Evolutionary conservation across 305 asterid species (phyloP).

Genomic region (Andrographis paniculata): DNA sequence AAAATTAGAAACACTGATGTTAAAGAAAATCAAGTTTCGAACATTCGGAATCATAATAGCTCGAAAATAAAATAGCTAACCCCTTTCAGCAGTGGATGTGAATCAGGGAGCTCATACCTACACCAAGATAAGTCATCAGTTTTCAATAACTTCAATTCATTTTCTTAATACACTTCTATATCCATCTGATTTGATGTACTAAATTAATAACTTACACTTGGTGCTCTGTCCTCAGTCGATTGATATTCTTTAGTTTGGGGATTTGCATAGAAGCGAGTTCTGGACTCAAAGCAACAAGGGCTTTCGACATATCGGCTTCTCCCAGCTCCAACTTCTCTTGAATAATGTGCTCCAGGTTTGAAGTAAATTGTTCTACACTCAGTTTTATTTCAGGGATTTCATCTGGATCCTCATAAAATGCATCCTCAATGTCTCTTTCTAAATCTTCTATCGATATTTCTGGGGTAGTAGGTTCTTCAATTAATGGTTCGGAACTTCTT

Average conservation of each 20-base stretch:
- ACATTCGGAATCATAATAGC: conserved; percentile 16
- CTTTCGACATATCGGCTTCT: conserved; percentile 70
- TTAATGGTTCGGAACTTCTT: conserved; percentile 51
- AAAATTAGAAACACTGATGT: conserved; percentile 18
- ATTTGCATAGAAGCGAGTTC: conserved; percentile 61
- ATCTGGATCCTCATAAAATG: conserved; percentile 68
- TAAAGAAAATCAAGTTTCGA: conserved; percentile 21
- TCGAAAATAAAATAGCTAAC: conserved; percentile 36
- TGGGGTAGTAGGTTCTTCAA: conserved; percentile 82
- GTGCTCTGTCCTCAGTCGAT: conserved; percentile 90
- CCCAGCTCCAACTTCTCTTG: conserved; percentile 51
- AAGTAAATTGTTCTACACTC: conserved; percentile 53
- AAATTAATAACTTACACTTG: conserved; percentile 60
- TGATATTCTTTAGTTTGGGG: conserved; percentile 68
- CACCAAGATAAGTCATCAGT: conserved; percentile 21
- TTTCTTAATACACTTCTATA: conserved; percentile 2
- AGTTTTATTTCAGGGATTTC: conserved; percentile 87
- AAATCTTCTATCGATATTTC: conserved; percentile 41
- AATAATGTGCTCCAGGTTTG: conserved; percentile 52
- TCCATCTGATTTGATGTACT: conserved; percentile 7
- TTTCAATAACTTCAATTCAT: conserved; percentile 15
- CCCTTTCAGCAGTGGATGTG: conserved; percentile 65
- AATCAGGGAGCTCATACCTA: conserved; percentile 89
- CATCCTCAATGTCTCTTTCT: conserved; percentile 81
- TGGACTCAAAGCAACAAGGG: conserved; percentile 71